A percentile compares a stretch with the other conserved stretches of the same genome.
phyloP scores from a whole-genome alignment of 225 moss, liverwort and hornwort genomes.

The Physcomitrium patens region DNA sequence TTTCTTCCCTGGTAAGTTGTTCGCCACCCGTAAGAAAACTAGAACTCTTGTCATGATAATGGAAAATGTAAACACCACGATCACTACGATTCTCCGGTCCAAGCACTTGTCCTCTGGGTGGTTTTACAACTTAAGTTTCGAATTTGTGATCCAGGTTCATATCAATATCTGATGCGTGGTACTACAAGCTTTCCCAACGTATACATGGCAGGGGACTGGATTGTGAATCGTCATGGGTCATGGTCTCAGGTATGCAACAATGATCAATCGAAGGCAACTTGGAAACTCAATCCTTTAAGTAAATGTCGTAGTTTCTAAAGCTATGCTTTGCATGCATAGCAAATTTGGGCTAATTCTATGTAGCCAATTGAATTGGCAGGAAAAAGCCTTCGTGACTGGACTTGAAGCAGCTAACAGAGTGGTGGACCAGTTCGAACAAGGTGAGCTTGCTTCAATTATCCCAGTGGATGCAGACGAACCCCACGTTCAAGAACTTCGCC shows the following conservation, averaged over 20 bases:
- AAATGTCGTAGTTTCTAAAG: no score
- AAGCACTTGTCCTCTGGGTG: background rate
- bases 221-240: slow-evolving; percentile 88
- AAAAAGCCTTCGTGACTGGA: slow-evolving; percentile 95
- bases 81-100: background rate
- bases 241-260: slow-evolving; percentile 85
- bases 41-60: background rate
- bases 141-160: slow-evolving; percentile 66
- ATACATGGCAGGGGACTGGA: slow-evolving; percentile 99
- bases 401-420: slow-evolving; percentile 93
- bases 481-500: slow-evolving; percentile 73
- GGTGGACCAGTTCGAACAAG: slow-evolving; percentile 64
- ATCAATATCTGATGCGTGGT: slow-evolving; percentile 87
- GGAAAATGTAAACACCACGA: background rate
- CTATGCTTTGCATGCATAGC: no score
- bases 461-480: slow-evolving; percentile 85
- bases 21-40: background rate
- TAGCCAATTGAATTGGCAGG: slow-evolving; percentile 43
- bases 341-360: no score
- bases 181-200: slow-evolving; percentile 88
- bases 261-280: no score
- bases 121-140: background rate
- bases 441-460: slow-evolving; percentile 62
- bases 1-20: slow-evolving; percentile 80
- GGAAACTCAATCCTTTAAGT: background rate